phyloP scores from a whole-genome alignment of 805 yeast genomes.

The Nakazawaea wickerhamii region DNA sequence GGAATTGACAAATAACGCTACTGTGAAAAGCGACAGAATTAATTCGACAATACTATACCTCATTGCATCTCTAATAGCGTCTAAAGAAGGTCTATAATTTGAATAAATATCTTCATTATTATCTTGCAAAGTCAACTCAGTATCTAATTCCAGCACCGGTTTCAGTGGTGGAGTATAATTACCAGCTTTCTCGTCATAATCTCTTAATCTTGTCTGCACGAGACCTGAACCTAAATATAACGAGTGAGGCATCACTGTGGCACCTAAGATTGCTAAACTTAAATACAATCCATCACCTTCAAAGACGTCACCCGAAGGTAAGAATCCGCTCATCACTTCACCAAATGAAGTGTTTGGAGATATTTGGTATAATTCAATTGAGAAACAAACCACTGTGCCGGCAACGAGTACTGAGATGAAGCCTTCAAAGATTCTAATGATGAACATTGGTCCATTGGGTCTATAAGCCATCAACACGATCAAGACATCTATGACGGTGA shows the following conservation, averaged over 20 bases:
- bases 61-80: slow-evolving; percentile 69
- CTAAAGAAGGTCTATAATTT: slow-evolving; percentile 60
- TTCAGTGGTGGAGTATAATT: slow-evolving; percentile 12
- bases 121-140: slow-evolving; percentile 18
- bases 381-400: slow-evolving; percentile 72
- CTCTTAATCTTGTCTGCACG: slow-evolving; percentile 78
- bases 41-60: slow-evolving; percentile 71
- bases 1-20: slow-evolving; percentile 83
- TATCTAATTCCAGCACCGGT: not conserved
- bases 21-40: slow-evolving; percentile 60
- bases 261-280: slow-evolving; percentile 82
- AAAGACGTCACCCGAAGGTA: slow-evolving; percentile 58
- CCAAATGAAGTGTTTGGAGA: slow-evolving; percentile 41
- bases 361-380: slow-evolving; percentile 59
- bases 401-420: slow-evolving; percentile 68
- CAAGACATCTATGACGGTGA: slow-evolving; percentile 80
- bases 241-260: slow-evolving; percentile 94
- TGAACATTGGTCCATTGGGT: slow-evolving; percentile 69
- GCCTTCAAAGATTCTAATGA: slow-evolving; percentile 71
- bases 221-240: slow-evolving; percentile 80
- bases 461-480: slow-evolving; percentile 73
- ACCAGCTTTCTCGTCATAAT: slow-evolving; percentile 50
- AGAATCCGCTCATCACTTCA: slow-evolving; percentile 57
- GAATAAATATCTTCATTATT: slow-evolving; percentile 31
- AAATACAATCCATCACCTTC: slow-evolving; percentile 67